Evolutionary conservation across 768 basidiomycete genomes (phyloP).

Genomic region (Collybiopsis luxurians): DNA sequence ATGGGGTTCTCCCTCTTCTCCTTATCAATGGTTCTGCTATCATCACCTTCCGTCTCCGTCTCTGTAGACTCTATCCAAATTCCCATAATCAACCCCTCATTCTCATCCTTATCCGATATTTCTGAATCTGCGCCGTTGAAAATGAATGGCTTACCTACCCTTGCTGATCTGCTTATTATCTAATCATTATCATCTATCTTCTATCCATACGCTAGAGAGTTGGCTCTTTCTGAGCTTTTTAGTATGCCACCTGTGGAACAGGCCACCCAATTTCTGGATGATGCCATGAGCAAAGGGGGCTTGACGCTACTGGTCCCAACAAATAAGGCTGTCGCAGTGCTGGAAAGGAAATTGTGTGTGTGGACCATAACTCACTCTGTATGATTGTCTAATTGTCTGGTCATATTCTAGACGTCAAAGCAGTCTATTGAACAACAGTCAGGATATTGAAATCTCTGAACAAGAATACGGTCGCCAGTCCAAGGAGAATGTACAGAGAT

Average conservation of each 20-base stretch:
- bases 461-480: conserved; percentile 60
- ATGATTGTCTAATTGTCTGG: background rate
- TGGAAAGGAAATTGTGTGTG: conserved; percentile 79
- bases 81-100: too few relatives aligned
- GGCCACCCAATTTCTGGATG: conserved; percentile 15
- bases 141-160: conserved; percentile 42
- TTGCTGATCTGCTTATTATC: conserved; percentile 78
- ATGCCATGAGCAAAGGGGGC: background rate
- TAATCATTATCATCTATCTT: conserved; percentile 76
- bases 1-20: too few relatives aligned
- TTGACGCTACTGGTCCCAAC: conserved; percentile 76
- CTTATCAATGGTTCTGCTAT: too few relatives aligned
- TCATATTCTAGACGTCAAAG: conserved; percentile 55
- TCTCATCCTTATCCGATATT: too few relatives aligned
- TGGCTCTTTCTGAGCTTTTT: conserved; percentile 56
- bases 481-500: conserved; percentile 68
- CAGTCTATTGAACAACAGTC: conserved; percentile 35
- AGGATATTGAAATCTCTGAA: conserved; percentile 54
- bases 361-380: background rate
- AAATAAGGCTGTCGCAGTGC: conserved; percentile 84
- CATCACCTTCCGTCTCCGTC: too few relatives aligned
- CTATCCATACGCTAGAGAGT: conserved; percentile 78
- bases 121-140: too few relatives aligned
- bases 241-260: conserved; percentile 28
- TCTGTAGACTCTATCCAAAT: too few relatives aligned